These are phyloP conservation scores for Pichia nakasei DNA, from an alignment of 805 yeast species.

Conservation along the genomic window DNA sequence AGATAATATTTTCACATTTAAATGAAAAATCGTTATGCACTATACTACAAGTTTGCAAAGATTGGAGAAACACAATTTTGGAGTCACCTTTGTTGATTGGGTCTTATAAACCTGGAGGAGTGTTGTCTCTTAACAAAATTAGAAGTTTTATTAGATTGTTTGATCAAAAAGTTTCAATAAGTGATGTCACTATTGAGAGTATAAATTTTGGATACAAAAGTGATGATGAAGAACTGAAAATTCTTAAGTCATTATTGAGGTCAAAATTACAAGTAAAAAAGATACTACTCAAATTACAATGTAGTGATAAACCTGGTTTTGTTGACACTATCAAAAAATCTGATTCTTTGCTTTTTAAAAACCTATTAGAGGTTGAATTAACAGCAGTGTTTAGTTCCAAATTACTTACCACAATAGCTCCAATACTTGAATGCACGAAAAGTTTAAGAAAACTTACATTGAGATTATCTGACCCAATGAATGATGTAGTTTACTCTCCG, in stretches of 20 bases:
- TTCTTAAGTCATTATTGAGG: constrained; percentile 3
- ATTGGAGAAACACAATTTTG: constrained; percentile 9
- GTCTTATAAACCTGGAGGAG: background rate
- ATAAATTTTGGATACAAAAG: background rate
- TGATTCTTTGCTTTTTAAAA: too few relatives aligned
- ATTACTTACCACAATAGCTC: too few relatives aligned
- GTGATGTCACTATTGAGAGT: constrained; percentile 1
- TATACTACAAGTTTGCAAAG: constrained; percentile 8
- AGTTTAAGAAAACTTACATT: too few relatives aligned
- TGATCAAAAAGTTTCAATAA: constrained; percentile 7
- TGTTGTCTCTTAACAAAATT: too few relatives aligned
- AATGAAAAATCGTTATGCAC: constrained; percentile 3
- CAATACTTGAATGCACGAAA: too few relatives aligned
- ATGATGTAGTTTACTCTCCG: too few relatives aligned
- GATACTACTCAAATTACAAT: too few relatives aligned
- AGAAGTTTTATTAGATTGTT: constrained; percentile 5
- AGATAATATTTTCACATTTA: constrained; percentile 4
- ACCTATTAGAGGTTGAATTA: too few relatives aligned
- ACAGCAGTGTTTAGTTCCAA: too few relatives aligned
- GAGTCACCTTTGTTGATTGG: constrained; percentile 7
- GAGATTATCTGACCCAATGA: too few relatives aligned
- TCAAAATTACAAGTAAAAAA: constrained; percentile 1
- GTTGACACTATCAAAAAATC: too few relatives aligned
- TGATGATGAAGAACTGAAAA: background rate
- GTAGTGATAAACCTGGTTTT: too few relatives aligned